These are phyloP conservation scores for Suhomyces atakaporum DNA, from an alignment of 1,139 yeast species.

Conservation along the genomic window DNA sequence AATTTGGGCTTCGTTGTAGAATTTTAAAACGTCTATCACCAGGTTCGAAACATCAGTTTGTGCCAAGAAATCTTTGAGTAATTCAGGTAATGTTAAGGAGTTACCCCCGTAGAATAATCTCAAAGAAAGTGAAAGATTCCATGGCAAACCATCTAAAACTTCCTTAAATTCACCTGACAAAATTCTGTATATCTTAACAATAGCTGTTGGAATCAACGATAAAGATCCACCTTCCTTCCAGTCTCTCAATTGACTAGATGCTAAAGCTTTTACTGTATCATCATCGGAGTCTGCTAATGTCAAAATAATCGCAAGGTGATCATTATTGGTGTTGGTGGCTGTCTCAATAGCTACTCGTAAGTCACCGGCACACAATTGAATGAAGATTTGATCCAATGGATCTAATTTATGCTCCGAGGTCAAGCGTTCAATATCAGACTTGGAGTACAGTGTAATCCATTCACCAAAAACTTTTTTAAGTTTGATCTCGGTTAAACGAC, in stretches of 20 bases:
- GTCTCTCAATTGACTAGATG: slow-evolving; percentile 59
- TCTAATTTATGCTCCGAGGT: slow-evolving; percentile 23
- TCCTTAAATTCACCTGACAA: slow-evolving; percentile 57
- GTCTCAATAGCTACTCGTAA: slow-evolving; percentile 59
- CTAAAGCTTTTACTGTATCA: slow-evolving; percentile 52
- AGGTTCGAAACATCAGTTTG: slow-evolving; percentile 10
- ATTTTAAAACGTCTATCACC: slow-evolving; percentile 26
- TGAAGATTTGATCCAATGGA: slow-evolving; percentile 52
- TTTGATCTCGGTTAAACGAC: slow-evolving; percentile 22
- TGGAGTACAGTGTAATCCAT: slow-evolving; percentile 37
- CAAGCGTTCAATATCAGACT: slow-evolving; percentile 19
- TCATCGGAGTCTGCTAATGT: slow-evolving; percentile 73
- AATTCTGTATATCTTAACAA: slow-evolving; percentile 63
- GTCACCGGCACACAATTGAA: slow-evolving; percentile 56
- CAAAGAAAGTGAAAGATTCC: slow-evolving; percentile 66
- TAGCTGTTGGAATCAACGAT: slow-evolving; percentile 50
- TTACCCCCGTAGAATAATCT: slow-evolving; percentile 60
- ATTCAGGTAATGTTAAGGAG: slow-evolving; percentile 45
- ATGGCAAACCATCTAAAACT: slow-evolving; percentile 53
- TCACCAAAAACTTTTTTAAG: slow-evolving; percentile 48
- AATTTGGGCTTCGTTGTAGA: slow-evolving; percentile 18
- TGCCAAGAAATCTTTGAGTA: slow-evolving; percentile 26
- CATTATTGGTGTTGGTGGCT: slow-evolving; percentile 60
- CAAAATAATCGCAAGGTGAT: slow-evolving; percentile 71
- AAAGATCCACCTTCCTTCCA: slow-evolving; percentile 57